phyloP scores from a whole-genome alignment of 176 grass and related monocot genomes.

The Avena insularis region DNA sequence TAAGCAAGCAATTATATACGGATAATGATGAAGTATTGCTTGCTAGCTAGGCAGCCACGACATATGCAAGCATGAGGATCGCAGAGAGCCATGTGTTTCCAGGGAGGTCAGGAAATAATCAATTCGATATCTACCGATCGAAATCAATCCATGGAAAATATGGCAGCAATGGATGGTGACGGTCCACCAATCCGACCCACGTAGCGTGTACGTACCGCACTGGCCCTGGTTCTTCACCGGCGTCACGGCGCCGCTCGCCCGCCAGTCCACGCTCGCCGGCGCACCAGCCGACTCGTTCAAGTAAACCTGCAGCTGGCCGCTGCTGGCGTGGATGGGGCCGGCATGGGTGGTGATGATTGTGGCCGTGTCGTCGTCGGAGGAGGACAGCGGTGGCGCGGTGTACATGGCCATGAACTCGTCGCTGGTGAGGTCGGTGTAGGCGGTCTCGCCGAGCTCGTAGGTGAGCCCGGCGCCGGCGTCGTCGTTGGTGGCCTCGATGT shows the following conservation, averaged over 20 bases:
- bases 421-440: slow-evolving; percentile 64
- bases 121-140: neutral
- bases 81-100: neutral
- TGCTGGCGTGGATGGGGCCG: slow-evolving; percentile 1
- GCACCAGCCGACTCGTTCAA: slow-evolving; percentile 26
- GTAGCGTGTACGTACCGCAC: slow-evolving; percentile 37
- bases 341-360: slow-evolving; percentile 49
- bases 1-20: slow-evolving; percentile 1
- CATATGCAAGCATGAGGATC: slow-evolving; percentile 31
- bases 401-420: slow-evolving; percentile 63
- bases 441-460: slow-evolving; percentile 63
- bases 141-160: neutral
- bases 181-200: neutral
- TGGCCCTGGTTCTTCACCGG: slow-evolving; percentile 53
- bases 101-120: neutral
- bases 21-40: neutral
- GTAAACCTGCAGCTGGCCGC: neutral
- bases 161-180: slow-evolving; percentile 5
- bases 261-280: slow-evolving; percentile 58
- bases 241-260: slow-evolving; percentile 49
- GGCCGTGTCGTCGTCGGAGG: neutral
- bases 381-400: neutral
- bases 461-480: slow-evolving; percentile 42
- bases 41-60: neutral
- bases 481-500: slow-evolving; percentile 59